These are phyloP conservation scores for Sarocladium oryzae DNA, from an alignment of 2,329 filamentous ascomycete species.

Conservation along the genomic window DNA sequence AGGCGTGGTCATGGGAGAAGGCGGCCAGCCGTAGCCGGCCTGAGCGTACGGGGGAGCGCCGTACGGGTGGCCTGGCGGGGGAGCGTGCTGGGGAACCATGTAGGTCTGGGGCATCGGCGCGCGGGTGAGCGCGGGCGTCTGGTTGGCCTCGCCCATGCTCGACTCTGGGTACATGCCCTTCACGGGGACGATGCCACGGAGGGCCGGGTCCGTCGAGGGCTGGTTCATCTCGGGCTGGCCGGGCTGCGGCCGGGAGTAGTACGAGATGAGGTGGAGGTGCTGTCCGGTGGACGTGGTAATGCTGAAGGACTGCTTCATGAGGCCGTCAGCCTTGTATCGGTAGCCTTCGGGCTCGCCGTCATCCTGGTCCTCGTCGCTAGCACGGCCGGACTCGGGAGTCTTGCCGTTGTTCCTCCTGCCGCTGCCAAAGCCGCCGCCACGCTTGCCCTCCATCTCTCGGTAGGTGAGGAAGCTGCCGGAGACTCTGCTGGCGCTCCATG, in stretches of 20 bases:
- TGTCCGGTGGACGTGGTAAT: constrained; percentile 86
- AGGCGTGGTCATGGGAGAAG: constrained; percentile 48
- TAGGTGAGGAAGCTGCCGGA: constrained; percentile 97
- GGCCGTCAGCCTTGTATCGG: constrained; percentile 88
- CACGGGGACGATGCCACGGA: constrained; percentile 76
- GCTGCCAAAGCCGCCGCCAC: constrained; percentile 68
- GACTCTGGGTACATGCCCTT: constrained; percentile 98
- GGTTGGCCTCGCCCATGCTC: constrained; percentile 77
- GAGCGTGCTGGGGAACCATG: constrained; percentile 28
- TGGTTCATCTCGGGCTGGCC: constrained; percentile 67
- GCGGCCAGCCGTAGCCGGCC: constrained; percentile 45
- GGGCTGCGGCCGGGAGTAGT: constrained; percentile 78
- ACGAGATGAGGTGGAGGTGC: constrained; percentile 95
- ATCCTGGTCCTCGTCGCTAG: constrained; percentile 79
- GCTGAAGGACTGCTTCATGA: constrained; percentile 99
- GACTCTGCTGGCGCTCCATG: constrained; percentile 95
- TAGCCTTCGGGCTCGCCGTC: constrained; percentile 85
- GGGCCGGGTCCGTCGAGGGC: constrained; percentile 70
- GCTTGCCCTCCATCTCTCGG: constrained; percentile 97
- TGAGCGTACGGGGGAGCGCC: constrained; percentile 33
- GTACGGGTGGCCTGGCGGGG: constrained; percentile 24
- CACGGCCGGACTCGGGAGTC: constrained; percentile 75
- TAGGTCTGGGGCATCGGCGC: constrained; percentile 51
- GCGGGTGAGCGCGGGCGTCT: constrained; percentile 73
- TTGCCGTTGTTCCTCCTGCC: constrained; percentile 57